A percentile compares a stretch with the other conserved stretches of the same genome.
phyloP scores from a whole-genome alignment of 768 basidiomycete species.

The Mycena olivaceomarginata region DNA sequence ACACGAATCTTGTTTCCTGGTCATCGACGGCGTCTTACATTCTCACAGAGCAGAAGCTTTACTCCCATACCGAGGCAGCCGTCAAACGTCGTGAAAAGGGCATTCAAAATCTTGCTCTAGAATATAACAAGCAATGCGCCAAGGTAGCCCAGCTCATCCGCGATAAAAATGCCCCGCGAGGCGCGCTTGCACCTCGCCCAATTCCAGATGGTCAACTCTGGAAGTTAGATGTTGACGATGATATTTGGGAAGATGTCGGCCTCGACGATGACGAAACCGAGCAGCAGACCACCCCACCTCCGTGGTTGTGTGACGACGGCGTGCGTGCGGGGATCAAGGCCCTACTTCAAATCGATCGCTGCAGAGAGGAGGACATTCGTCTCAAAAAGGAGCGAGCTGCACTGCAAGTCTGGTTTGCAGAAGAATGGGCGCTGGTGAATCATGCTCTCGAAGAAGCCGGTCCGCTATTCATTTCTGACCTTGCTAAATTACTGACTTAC shows the following conservation, averaged over 20 bases:
- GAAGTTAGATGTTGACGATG: not conserved
- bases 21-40: not conserved
- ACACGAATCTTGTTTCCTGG: not conserved
- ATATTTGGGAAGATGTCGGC: not conserved
- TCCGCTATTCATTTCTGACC: not conserved
- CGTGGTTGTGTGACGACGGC: constrained; percentile 28
- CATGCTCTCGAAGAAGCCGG: not conserved
- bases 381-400: constrained; percentile 15
- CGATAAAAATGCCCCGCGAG: constrained; percentile 9
- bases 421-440: constrained; percentile 1
- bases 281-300: constrained; percentile 21
- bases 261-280: constrained; percentile 1
- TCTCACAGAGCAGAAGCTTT: constrained; percentile 9
- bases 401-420: constrained; percentile 25
- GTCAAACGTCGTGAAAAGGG: constrained; percentile 7
- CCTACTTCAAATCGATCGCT: constrained; percentile 28
- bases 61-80: constrained; percentile 3
- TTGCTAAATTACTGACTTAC: not conserved
- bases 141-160: constrained; percentile 4
- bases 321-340: constrained; percentile 30
- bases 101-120: not conserved
- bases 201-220: not conserved
- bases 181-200: not conserved
- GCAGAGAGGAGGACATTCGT: constrained; percentile 34
- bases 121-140: constrained; percentile 7